Evolutionary conservation across 139 green algal species (phyloP).

Genomic region (Choricystis sp.): DNA sequence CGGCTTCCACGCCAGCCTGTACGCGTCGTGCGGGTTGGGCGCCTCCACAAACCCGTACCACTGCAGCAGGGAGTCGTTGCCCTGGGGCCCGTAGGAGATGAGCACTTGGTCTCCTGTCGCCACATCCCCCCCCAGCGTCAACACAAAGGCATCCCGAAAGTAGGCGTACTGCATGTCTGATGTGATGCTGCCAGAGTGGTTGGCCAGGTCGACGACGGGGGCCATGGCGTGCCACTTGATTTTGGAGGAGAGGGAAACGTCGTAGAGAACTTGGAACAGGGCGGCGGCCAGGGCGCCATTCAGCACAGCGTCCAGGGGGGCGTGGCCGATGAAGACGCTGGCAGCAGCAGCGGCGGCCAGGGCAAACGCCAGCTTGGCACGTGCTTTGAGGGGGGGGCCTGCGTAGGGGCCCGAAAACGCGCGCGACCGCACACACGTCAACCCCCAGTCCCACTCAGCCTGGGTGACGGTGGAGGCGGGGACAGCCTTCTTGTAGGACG

Average conservation of each 20-base stretch:
- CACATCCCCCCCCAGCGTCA: constrained; percentile 4
- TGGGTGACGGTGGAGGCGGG: neutral
- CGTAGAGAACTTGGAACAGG: constrained; percentile 43
- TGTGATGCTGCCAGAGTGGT: constrained; percentile 24
- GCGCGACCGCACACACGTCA: constrained; percentile 56
- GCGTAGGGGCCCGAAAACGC: constrained; percentile 70
- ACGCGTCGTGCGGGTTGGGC: constrained; percentile 23
- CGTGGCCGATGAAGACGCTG: constrained; percentile 7
- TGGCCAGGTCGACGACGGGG: constrained; percentile 36
- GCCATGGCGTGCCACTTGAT: constrained; percentile 33
- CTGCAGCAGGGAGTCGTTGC: constrained; percentile 36
- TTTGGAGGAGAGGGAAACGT: constrained; percentile 21
- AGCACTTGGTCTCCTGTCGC: constrained; percentile 20
- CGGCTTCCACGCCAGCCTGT: constrained; percentile 3
- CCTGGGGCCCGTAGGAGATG: constrained; percentile 31
- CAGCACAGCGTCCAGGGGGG: constrained; percentile 19
- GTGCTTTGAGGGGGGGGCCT: constrained; percentile 18
- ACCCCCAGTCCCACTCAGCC: constrained; percentile 42
- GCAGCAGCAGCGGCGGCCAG: constrained; percentile 8
- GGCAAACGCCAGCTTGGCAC: constrained; percentile 3
- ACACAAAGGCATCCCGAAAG: constrained; percentile 27
- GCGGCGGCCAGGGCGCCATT: constrained; percentile 30
- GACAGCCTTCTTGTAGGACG: neutral
- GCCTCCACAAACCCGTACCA: constrained; percentile 39
- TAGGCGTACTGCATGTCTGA: constrained; percentile 29